Evolutionary conservation across 2,329 filamentous ascomycete species (phyloP), one percentile per base, ranked within the genome.

Genomic region (Dothideomycetidae sp.): DNA sequence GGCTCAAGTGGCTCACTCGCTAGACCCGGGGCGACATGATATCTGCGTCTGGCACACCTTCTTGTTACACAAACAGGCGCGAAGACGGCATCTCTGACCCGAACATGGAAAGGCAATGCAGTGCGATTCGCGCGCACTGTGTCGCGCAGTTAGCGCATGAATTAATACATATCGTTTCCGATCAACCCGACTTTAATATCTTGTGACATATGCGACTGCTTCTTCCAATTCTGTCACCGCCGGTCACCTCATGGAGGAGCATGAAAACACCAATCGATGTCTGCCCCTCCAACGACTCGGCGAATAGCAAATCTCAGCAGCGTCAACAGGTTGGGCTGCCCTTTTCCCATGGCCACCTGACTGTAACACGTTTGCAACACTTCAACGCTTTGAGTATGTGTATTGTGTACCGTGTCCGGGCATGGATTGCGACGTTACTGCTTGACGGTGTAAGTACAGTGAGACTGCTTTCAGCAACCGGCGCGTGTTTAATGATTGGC

Each of bases 31-130:
- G 73, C 64, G 80, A 74, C 68, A 73, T 98, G 90, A 96, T 77
- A 85, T 85, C 72, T 78, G 90, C 85, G 90, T 94, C 81, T 85
- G 88, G 83, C 90, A 94, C 88, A 93, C 71, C 64, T 77, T 80
- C 88, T 94, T 96, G 85, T 94, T 92, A 83, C 73, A 65, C 67
- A 65, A 71, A 83, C 86, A 88, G 77, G 93, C 88, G 90, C 86
- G 75, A 83, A 79, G 71, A 81, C 78, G 81, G 84, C 79, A 92
- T 81, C 83, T 94, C 88, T 96, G 88, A 96, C 59, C 68, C 29
- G 33, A 16, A 40, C 40, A 74, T 75, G 71, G 70, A 69, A 68
- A 66, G 60, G 54, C 21, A 26, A 7, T 7, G n/a, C 21, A 26
- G n/a, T 26, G 7, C 7, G n/a, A 26, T 7, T 26, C 21, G n/a